Evolutionary conservation across 495 filamentous ascomycete genomes (phyloP).

Genomic region (Neurospora discreta): DNA sequence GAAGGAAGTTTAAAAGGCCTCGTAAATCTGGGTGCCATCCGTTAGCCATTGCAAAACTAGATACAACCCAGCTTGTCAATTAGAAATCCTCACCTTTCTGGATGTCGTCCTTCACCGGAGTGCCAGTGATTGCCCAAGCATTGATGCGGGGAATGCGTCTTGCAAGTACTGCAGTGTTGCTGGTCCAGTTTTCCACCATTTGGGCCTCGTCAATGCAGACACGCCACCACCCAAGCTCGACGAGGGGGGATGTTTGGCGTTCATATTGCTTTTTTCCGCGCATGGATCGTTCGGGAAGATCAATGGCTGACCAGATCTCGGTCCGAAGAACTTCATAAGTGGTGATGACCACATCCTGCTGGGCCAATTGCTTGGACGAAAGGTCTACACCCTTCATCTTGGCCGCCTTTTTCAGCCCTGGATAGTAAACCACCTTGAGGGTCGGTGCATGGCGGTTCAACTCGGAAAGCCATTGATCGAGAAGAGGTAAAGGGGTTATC

Average conservation of each 20-base stretch:
- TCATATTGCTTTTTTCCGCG: conserved; percentile 58
- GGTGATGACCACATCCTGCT: conserved; percentile 74
- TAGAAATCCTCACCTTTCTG: conserved; percentile 25
- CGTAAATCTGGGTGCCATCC: conserved; percentile 34
- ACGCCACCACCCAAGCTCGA: conserved; percentile 80
- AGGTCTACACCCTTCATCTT: conserved; percentile 16
- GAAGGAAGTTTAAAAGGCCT: conserved; percentile 71
- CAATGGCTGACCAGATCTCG: conserved; percentile 67
- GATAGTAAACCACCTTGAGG: conserved; percentile 31
- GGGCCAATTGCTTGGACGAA: conserved; percentile 38
- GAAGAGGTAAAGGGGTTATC: conserved; percentile 69
- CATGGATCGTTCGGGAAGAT: conserved; percentile 51
- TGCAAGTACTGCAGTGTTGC: conserved; percentile 71
- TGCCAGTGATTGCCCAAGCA: conserved; percentile 90
- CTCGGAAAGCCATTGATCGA: conserved; percentile 82
- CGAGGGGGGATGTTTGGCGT: conserved; percentile 59
- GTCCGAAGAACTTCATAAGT: conserved; percentile 69
- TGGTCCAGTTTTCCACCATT: conserved; percentile 84
- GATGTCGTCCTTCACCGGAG: conserved; percentile 70
- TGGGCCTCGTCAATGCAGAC: conserved; percentile 92
- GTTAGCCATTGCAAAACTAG: neutral
- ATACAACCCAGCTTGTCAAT: neutral
- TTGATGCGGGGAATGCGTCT: conserved; percentile 69
- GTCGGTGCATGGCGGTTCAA: conserved; percentile 48
- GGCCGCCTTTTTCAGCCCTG: conserved; percentile 33